A percentile compares a stretch with the other conserved stretches of the same genome.
Conservation (phyloP, 768 basidiomycete genomes). For the Lepiota venenata region DNA sequence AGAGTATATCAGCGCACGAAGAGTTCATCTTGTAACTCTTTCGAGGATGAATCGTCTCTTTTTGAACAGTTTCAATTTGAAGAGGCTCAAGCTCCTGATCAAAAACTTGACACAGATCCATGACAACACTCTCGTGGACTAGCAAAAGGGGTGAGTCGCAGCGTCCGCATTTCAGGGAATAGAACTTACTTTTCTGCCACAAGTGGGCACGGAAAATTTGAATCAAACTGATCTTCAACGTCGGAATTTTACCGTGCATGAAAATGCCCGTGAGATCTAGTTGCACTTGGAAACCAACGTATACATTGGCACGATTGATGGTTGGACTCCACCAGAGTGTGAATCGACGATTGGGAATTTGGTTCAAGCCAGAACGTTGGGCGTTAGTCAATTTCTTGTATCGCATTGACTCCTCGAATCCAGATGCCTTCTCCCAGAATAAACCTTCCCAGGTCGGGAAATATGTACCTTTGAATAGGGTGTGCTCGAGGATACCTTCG, state of each 20-base stretch:
- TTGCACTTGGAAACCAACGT: conserved; percentile 99
- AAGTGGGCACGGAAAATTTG: conserved; percentile 99
- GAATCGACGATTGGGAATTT: conserved; percentile 98
- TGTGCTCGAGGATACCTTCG: conserved; percentile 95
- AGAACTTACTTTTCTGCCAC: conserved; percentile 94
- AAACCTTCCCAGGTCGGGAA: conserved; percentile 98
- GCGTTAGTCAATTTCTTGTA: conserved; percentile 98
- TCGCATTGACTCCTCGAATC: conserved; percentile 95
- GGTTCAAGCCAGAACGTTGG: conserved; percentile 95
- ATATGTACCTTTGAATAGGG: conserved; percentile 95
- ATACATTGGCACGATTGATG: conserved; percentile 98
- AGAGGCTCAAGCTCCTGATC: conserved; percentile 98
- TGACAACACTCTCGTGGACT: conserved; percentile 26
- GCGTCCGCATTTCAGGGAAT: conserved; percentile 19
- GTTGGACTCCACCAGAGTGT: conserved; percentile 99
- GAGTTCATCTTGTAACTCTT: conserved; percentile 99
- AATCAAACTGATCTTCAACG: conserved; percentile 97
- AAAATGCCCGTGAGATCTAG: conserved; percentile 97
- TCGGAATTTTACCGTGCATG: conserved; percentile 99
- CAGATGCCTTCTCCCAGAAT: conserved; percentile 98
- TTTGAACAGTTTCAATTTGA: conserved; percentile 99
- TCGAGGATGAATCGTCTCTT: conserved; percentile 98
- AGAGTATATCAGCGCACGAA: conserved; percentile 96
- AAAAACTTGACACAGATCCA: conserved; percentile 81
- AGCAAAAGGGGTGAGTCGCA: conserved; percentile 5